Percentiles rank a stretch among this genome's conserved stretches.
Conservation (phyloP, 2,329 filamentous ascomycete genomes). For the Massarina eburnea region DNA sequence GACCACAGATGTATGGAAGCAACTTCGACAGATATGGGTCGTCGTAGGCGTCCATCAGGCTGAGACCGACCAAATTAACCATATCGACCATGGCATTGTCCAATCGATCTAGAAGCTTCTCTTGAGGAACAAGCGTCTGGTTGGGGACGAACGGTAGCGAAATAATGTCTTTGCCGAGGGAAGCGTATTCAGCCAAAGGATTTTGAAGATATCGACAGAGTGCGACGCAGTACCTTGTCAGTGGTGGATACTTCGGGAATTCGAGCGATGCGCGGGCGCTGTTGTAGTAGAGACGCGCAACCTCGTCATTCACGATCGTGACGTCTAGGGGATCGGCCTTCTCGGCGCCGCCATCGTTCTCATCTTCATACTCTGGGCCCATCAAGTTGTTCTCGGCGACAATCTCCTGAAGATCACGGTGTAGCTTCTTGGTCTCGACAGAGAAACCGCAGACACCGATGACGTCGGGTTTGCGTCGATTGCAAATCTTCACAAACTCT, state of each 20-base stretch:
- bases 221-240: slow-evolving; percentile 87
- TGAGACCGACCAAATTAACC: slow-evolving; percentile 94
- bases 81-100: slow-evolving; percentile 99
- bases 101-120: slow-evolving; percentile 81
- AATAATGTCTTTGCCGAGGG: slow-evolving; percentile 81
- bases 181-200: slow-evolving; percentile 94
- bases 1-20: slow-evolving; percentile 84
- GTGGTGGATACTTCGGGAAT: slow-evolving; percentile 75
- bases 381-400: slow-evolving; percentile 76
- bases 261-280: slow-evolving; percentile 78
- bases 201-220: slow-evolving; percentile 92
- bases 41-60: slow-evolving; percentile 86
- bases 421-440: slow-evolving; percentile 80
- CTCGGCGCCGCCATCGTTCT: slow-evolving; percentile 68
- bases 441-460: slow-evolving; percentile 87
- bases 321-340: slow-evolving; percentile 81
- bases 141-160: slow-evolving; percentile 88
- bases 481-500: slow-evolving; percentile 76
- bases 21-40: slow-evolving; percentile 84
- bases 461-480: slow-evolving; percentile 82
- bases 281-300: slow-evolving; percentile 93
- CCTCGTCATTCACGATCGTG: slow-evolving; percentile 91
- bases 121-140: slow-evolving; percentile 83
- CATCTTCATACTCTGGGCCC: slow-evolving; percentile 79
- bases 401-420: slow-evolving; percentile 77